Evolutionary conservation across 2,329 filamentous ascomycete genomes (phyloP), one percentile per base, ranked within the genome.

Genomic region (Aureobasidium namibiae): DNA sequence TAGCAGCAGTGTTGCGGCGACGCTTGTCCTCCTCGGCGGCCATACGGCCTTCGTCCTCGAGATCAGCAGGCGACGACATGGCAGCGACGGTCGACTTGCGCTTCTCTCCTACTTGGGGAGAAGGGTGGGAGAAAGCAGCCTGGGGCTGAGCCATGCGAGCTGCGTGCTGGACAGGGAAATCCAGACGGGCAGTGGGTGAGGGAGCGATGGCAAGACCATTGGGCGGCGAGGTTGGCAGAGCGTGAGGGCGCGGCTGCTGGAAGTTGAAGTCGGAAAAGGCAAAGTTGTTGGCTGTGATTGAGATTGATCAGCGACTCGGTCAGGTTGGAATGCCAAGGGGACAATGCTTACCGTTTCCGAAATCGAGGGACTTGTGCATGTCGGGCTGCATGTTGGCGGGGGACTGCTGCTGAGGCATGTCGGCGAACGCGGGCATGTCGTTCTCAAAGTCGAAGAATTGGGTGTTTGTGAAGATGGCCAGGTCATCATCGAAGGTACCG

Each of bases 381-480:
- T 48, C 49, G 44, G 53, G 49, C 34, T 56, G 52, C 39, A 56
- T 33, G 52, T 56, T 56, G 52, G 39, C 52, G 52, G 52, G 52
- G 34, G 52, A 56, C 29, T 39, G 39, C 39, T 53, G 58, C 49
- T 60, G 59, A 18, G 42, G 34, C 52, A 45, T 38, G 24, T 60
- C 59, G 56, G 59, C 18, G 53, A 59, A 26, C 24, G 52, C 44
- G 42, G 52, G 21, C 52, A 58, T 60, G 46, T 59, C 46, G 13
- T 56, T 29, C 31, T 92, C 88, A 67, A 92, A 90, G 67, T 83
- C 77, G 69, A 78, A 82, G 74, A 88, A 90, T 33, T 84, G 79
- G 10, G 80, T 74, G 50, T 78, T 80, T 39, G 81, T 75, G 62
- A 92, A 80, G 23, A 79, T 73, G 1, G 77, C 73, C 18, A 87